A percentile compares a stretch with the other conserved stretches of the same genome.
phyloP scores from a whole-genome alignment of 2,329 filamentous ascomycete genomes.

The Pyrenochaeta sp. region DNA sequence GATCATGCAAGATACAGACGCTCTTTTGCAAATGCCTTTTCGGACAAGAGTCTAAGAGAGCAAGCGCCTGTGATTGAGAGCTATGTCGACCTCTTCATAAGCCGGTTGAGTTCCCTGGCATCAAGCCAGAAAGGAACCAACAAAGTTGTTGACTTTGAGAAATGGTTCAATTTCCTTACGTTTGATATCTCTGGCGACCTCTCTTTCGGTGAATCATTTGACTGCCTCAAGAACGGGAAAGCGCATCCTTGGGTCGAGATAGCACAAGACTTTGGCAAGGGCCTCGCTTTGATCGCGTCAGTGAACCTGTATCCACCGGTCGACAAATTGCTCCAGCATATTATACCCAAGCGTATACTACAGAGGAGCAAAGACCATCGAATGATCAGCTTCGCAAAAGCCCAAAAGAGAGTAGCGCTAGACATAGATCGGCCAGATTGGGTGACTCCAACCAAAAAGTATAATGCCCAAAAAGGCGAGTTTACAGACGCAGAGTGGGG shows the following conservation, averaged over 20 bases:
- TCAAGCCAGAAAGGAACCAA: conserved; percentile 7
- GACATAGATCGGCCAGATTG: conserved; percentile 36
- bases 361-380: conserved; percentile 33
- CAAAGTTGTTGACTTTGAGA: conserved; percentile 23
- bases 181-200: conserved; percentile 54
- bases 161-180: conserved; percentile 28
- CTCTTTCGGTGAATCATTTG: conserved; percentile 61
- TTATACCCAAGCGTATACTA: conserved; percentile 35
- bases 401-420: conserved; percentile 29
- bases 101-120: conserved; percentile 15
- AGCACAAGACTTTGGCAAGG: conserved; percentile 36
- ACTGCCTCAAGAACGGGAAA: conserved; percentile 45
- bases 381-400: conserved; percentile 31
- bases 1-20: conserved; percentile 31
- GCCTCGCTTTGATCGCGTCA: conserved; percentile 37
- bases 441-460: conserved; percentile 35
- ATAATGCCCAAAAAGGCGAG: conserved; percentile 24
- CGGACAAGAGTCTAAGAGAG: conserved; percentile 34
- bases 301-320: conserved; percentile 36
- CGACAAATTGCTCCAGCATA: conserved; percentile 28
- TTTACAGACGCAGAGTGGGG: conserved; percentile 47
- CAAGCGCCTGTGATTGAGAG: conserved; percentile 35
- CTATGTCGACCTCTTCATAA: conserved; percentile 33
- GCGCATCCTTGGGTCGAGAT: conserved; percentile 52
- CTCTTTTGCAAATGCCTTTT: conserved; percentile 39